A percentile compares a stretch with the other conserved stretches of the same genome.
These are phyloP conservation scores for Solanum hybrid DNA, from an alignment of 305 asterid species.

Conservation along the genomic window DNA sequence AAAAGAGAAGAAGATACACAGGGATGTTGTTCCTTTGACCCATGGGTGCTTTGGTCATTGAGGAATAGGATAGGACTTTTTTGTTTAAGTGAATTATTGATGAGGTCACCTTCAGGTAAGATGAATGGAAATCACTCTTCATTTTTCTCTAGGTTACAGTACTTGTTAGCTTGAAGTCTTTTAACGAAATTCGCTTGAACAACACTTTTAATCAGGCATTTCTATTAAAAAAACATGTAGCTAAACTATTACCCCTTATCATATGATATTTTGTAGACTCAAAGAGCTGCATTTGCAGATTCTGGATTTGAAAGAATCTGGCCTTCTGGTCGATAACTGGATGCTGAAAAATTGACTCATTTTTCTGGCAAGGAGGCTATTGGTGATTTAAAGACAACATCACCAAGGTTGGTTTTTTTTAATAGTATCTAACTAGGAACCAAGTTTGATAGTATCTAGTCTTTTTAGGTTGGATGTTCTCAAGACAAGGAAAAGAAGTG, in stretches of 20 bases:
- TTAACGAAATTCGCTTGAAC: background rate
- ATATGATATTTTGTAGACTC: background rate
- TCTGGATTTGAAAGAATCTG: slow-evolving; percentile 14
- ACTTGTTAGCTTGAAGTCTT: background rate
- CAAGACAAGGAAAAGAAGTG: slow-evolving; percentile 41
- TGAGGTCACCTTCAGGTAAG: background rate
- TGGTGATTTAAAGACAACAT: background rate
- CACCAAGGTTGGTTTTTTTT: background rate
- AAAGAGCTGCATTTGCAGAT: slow-evolving; percentile 5
- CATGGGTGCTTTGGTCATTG: background rate
- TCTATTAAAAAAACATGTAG: no score
- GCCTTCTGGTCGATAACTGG: slow-evolving; percentile 19
- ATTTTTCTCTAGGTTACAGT: background rate
- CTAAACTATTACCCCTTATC: background rate
- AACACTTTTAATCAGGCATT: background rate
- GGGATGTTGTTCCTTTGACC: background rate
- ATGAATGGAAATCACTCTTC: background rate
- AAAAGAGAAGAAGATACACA: background rate
- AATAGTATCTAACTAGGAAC: slow-evolving; percentile 11
- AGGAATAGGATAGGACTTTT: background rate
- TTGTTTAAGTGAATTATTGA: background rate
- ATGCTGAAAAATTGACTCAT: slow-evolving; percentile 11
- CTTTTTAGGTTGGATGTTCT: slow-evolving; percentile 46
- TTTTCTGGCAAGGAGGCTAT: background rate
- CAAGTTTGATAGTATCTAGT: slow-evolving; percentile 23